Conservation (phyloP, 768 basidiomycete genomes). For the Lactifluus volemus region DNA sequence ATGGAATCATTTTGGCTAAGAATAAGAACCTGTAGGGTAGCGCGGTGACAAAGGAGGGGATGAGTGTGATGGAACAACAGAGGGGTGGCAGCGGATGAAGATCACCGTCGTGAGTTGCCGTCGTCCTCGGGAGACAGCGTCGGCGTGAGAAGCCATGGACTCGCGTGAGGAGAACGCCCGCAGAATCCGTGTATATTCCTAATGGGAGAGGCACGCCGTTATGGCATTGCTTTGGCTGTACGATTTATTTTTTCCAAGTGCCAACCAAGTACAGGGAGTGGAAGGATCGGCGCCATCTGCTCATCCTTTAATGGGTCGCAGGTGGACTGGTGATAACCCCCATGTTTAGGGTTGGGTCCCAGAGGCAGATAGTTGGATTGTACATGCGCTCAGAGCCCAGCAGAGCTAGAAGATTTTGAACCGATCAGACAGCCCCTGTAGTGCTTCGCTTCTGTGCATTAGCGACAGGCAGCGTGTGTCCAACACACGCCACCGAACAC, state of each 20-base stretch:
- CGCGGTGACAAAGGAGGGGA: not conserved
- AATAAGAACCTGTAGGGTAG: not conserved
- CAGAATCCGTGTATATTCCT: not conserved
- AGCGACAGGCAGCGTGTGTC: not conserved
- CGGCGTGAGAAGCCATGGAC: not conserved
- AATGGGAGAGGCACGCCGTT: not conserved
- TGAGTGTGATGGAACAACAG: not conserved
- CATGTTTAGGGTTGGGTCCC: not conserved
- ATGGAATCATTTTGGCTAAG: not conserved
- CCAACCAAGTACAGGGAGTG: not conserved
- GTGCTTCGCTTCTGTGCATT: not conserved
- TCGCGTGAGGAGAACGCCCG: not conserved
- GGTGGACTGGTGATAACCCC: not conserved
- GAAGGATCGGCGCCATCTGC: not conserved
- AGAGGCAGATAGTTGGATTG: not conserved
- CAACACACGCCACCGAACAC: not conserved
- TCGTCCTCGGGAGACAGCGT: not conserved
- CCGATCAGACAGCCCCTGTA: not conserved
- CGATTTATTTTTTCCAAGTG: not conserved
- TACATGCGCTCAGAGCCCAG: not conserved
- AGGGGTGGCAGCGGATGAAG: not conserved
- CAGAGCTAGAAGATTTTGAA: not conserved
- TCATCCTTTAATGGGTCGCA: not conserved
- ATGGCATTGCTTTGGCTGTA: not conserved
- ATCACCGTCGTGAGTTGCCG: not conserved